Conservation (phyloP, 1,284 basidiomycete genomes). For the Meira miltonrushii region DNA sequence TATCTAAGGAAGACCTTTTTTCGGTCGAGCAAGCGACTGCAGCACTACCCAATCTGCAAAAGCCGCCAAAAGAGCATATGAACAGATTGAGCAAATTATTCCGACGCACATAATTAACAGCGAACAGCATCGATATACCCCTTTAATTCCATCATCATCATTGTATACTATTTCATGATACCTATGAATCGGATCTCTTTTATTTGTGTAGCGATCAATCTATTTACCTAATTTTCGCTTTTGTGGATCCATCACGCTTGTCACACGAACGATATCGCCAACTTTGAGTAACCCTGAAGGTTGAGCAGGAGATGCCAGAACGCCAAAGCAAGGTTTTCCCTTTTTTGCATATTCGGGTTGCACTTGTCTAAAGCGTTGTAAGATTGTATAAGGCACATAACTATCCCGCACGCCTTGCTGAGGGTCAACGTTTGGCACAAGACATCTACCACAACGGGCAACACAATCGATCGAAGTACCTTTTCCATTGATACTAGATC, state of each 20-base stretch:
- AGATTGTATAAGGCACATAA: constrained; percentile 30
- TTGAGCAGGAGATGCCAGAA: constrained; percentile 12
- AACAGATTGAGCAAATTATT: too few species aligned
- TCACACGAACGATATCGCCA: constrained; percentile 13
- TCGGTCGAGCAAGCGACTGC: too few species aligned
- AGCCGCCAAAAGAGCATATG: too few species aligned
- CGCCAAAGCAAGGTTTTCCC: constrained; percentile 38
- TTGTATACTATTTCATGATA: neutral
- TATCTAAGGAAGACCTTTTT: too few species aligned
- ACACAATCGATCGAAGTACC: constrained; percentile 35
- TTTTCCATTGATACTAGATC: constrained; percentile 24
- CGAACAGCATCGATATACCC: neutral
- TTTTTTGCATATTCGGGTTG: constrained; percentile 22
- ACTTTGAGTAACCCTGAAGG: constrained; percentile 4
- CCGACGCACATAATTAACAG: too few species aligned
- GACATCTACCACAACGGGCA: constrained; percentile 36
- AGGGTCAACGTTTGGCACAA: constrained; percentile 38
- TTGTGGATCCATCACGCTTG: constrained; percentile 8
- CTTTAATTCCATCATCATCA: neutral
- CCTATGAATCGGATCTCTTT: neutral
- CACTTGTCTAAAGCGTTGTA: constrained; percentile 32
- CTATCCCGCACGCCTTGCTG: constrained; percentile 24
- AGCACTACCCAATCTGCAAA: too few species aligned
- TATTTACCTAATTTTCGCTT: constrained; percentile 2
- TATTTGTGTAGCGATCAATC: too few species aligned